Conservation (phyloP, 805 yeast genomes). For the Candida orba region DNA sequence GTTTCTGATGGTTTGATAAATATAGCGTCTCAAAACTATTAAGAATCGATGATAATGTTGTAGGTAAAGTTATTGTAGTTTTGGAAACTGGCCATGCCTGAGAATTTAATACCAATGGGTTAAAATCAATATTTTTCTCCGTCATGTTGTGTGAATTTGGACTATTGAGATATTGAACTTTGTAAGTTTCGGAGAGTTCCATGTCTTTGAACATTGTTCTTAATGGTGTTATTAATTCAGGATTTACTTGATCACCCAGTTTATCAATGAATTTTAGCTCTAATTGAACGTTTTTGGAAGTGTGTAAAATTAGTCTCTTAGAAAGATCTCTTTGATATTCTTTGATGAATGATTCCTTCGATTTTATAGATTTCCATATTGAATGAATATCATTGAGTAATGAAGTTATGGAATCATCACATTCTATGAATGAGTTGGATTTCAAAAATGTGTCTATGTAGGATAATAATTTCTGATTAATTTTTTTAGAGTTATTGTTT, state of each 20-base stretch:
- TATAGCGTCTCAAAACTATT: conserved; percentile 11
- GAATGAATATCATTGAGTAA: conserved; percentile 10
- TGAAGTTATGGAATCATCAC: not conserved
- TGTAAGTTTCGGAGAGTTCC: conserved; percentile 1
- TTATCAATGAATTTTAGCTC: conserved; percentile 10
- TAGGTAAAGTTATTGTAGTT: conserved; percentile 6
- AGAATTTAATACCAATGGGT: conserved; percentile 15
- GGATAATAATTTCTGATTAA: conserved; percentile 11
- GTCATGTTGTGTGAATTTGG: not conserved
- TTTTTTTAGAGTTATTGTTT: not conserved
- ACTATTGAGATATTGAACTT: not conserved
- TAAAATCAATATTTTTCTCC: conserved; percentile 8
- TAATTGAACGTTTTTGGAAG: conserved; percentile 3
- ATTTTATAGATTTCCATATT: conserved; percentile 17
- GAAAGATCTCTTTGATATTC: conserved; percentile 18
- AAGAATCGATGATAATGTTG: conserved; percentile 3
- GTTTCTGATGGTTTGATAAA: conserved; percentile 4
- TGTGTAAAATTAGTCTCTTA: conserved; percentile 12
- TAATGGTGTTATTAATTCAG: conserved; percentile 10
- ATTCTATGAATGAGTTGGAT: not conserved
- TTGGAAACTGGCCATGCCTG: conserved; percentile 17
- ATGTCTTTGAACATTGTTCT: conserved; percentile 18
- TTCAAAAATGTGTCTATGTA: conserved; percentile 18
- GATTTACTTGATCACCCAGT: conserved; percentile 13
- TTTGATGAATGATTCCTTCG: conserved; percentile 17